Evolutionary conservation across 140 eudicot genomes (phyloP), one percentile per base, ranked within the genome.

Genomic region (Stevia rebaudiana): DNA sequence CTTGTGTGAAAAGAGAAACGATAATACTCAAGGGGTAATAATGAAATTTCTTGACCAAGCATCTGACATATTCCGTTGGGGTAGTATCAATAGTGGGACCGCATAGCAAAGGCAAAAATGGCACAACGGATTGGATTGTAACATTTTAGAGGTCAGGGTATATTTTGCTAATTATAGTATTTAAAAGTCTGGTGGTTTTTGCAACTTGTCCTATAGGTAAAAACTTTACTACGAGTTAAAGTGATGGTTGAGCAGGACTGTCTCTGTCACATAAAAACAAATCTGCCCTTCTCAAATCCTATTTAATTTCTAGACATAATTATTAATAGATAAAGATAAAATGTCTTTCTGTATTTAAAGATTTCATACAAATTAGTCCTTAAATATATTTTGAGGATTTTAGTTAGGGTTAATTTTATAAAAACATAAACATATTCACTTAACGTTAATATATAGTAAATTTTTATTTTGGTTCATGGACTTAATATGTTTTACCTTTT

Each of bases 91-190:
- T 3, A 54, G 12, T 25, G 53, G 76, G 68, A 60, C 69, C 67
- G 13, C 33, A 36, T 13, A 21, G 42, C 55, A 11, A 60, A 70
- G 61, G 69, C 48, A 23, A 70, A 70, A 70, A 33, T 19, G 50
- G 40, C 49, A 69, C 68, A 58, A 48, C n/a, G 76, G 52, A 70
- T 61, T 70, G 62, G 76, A 70, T 70, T 60, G 76, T 15, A 70
- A 70, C 53, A 70, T 66, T 70, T 48, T 35, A 60, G 23, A 70
- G 55, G 69, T 70, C 62, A 70, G 69, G 76, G 76, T 24, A 70
- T 70, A 60, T 70, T 70, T 70, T 59, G 69, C 76, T 23, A 60
- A 48, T 21, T 47, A 33, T 48, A 24, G 76, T 70, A 31, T 31
- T 56, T 56, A 70, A 48, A 60, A 23, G 61, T 47, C 54, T 59